Percentiles rank a stretch among this genome's conserved stretches.
Evolutionary conservation across 164 flowering plant species (phyloP).

Genomic region (Macadamia integrifolia): DNA sequence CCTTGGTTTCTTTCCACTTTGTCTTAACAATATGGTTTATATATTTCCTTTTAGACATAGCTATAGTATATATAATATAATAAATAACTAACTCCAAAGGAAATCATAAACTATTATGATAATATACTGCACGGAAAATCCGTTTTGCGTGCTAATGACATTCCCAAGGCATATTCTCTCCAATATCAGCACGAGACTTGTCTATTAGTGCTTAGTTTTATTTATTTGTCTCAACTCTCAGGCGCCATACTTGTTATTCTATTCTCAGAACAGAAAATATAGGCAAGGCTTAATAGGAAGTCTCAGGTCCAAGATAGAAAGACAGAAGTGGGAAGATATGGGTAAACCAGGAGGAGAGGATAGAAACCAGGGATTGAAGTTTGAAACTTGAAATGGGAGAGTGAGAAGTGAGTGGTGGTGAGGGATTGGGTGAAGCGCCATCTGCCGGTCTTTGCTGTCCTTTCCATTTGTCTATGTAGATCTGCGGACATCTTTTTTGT

Average conservation of each 20-base stretch:
- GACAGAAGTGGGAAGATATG: no score
- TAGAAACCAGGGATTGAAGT: no score
- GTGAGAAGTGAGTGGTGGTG: neutral
- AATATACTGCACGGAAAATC: constrained; percentile 18
- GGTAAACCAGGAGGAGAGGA: no score
- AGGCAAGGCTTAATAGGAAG: no score
- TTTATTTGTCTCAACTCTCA: no score
- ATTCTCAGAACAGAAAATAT: no score
- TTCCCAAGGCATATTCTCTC: constrained; percentile 24
- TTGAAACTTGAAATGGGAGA: no score
- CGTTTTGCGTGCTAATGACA: constrained; percentile 28
- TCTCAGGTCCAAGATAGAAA: no score
- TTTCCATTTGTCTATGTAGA: neutral
- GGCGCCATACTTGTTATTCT: no score
- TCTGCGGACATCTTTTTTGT: neutral
- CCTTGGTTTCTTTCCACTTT: neutral
- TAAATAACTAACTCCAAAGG: neutral
- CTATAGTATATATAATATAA: neutral
- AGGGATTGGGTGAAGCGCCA: neutral
- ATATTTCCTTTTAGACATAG: neutral
- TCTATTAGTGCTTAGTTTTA: neutral
- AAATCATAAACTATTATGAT: no score
- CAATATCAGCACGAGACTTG: neutral
- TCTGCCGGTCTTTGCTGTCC: neutral
- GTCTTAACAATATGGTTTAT: neutral